Evolutionary conservation across 495 filamentous ascomycete species (phyloP).

Genomic region (Aspergillus sclerotiicarbonarius): DNA sequence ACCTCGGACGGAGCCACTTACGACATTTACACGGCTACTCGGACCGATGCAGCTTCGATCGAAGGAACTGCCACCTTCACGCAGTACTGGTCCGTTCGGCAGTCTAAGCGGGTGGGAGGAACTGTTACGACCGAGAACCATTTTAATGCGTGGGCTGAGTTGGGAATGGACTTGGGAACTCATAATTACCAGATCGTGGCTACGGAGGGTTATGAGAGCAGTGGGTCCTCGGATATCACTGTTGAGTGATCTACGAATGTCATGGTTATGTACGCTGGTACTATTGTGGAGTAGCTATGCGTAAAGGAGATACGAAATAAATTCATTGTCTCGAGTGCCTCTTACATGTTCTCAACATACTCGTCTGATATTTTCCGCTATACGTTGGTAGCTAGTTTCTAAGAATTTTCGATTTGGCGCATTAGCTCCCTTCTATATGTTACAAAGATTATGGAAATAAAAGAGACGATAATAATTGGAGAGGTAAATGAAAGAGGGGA

Average conservation of each 20-base stretch:
- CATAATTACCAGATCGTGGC: conserved; percentile 62
- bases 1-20: conserved; percentile 60
- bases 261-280: too few species aligned
- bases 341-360: too few species aligned
- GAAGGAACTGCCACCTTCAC: conserved; percentile 57
- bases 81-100: conserved; percentile 62
- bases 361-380: too few species aligned
- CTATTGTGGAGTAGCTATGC: too few species aligned
- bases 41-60: conserved; percentile 60
- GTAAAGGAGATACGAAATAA: too few species aligned
- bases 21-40: conserved; percentile 59
- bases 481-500: too few species aligned
- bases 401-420: too few species aligned
- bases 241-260: conserved; percentile 27
- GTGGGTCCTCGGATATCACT: conserved; percentile 50
- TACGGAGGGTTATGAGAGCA: conserved; percentile 58
- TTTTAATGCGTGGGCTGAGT: conserved; percentile 59
- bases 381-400: too few species aligned
- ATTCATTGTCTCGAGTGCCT: too few species aligned
- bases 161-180: conserved; percentile 48
- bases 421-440: too few species aligned
- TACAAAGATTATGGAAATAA: too few species aligned
- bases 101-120: conserved; percentile 51
- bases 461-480: too few species aligned
- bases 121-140: conserved; percentile 55